Conservation (phyloP, 2,329 filamentous ascomycete species). For the Arthrobotrys musiformis region DNA sequence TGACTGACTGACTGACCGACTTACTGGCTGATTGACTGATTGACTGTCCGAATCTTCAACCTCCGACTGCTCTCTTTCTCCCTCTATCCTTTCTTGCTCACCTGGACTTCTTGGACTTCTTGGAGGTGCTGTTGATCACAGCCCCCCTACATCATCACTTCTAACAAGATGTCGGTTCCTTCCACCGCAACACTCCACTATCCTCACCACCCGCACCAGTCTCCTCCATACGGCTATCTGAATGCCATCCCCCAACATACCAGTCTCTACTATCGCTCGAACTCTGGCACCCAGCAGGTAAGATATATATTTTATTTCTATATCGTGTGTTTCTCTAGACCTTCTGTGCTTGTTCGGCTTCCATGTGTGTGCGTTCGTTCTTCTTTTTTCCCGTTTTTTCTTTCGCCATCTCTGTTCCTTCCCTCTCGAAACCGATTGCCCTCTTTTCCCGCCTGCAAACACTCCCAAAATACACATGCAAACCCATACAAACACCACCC, state of each 20-base stretch:
- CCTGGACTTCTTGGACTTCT: too few species aligned
- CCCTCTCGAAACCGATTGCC: neutral
- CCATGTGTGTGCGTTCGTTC: neutral
- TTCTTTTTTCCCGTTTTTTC: neutral
- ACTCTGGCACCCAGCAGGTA: slow-evolving; percentile 55
- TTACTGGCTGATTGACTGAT: too few species aligned
- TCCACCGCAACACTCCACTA: slow-evolving; percentile 55
- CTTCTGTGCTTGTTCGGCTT: neutral
- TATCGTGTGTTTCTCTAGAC: neutral
- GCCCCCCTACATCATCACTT: slow-evolving; percentile 15
- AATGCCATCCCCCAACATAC: slow-evolving; percentile 47
- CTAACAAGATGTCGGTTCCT: slow-evolving; percentile 50
- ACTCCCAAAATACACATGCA: neutral
- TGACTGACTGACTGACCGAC: too few species aligned
- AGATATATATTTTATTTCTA: slow-evolving; percentile 1
- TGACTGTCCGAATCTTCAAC: too few species aligned
- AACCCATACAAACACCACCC: neutral
- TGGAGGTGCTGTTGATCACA: slow-evolving; percentile 11
- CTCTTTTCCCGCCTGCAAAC: slow-evolving; percentile 6
- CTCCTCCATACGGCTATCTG: slow-evolving; percentile 51
- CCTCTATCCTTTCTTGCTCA: neutral
- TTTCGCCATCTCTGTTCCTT: slow-evolving; percentile 5
- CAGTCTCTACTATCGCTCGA: slow-evolving; percentile 48
- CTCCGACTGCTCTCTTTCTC: neutral
- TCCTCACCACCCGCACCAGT: slow-evolving; percentile 50